A percentile compares a stretch with the other conserved stretches of the same genome.
Evolutionary conservation across 1,139 yeast species (phyloP).

Genomic region (Debaryomyces subglobosus): DNA sequence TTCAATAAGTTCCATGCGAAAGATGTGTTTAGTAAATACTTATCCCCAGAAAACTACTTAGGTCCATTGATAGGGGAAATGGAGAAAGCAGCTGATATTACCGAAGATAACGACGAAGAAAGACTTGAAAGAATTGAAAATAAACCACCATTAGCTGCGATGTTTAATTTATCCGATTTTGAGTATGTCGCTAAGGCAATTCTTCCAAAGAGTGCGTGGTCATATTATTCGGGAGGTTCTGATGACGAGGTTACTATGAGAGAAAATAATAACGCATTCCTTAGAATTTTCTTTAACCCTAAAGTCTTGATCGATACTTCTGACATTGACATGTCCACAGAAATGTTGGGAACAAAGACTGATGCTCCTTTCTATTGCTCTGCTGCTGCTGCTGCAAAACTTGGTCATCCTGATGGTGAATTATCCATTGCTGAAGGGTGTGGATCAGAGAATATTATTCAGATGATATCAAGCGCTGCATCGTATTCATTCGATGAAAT

Average conservation of each 20-base stretch:
- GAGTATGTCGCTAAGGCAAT: constrained; percentile 75
- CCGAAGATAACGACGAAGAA: constrained; percentile 12
- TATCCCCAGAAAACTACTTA: constrained; percentile 15
- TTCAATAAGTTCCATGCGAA: constrained; percentile 22
- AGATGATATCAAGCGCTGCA: constrained; percentile 61
- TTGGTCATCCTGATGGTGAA: constrained; percentile 62
- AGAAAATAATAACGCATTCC: constrained; percentile 83
- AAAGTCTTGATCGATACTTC: constrained; percentile 66
- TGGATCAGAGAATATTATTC: constrained; percentile 47
- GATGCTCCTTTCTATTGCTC: constrained; percentile 59
- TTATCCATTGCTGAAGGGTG: constrained; percentile 53
- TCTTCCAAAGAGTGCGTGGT: constrained; percentile 74
- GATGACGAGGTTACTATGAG: constrained; percentile 85
- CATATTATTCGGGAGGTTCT: constrained; percentile 84
- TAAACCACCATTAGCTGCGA: constrained; percentile 31
- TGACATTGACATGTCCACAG: constrained; percentile 51
- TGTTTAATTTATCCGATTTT: constrained; percentile 53
- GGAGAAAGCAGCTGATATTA: constrained; percentile 20
- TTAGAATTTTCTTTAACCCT: constrained; percentile 80
- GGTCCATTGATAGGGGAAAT: constrained; percentile 23
- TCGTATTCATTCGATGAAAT: constrained; percentile 61
- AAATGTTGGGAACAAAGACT: constrained; percentile 51
- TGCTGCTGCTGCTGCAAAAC: constrained; percentile 59
- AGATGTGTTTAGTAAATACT: constrained; percentile 14
- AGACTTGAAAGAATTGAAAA: constrained; percentile 17